These are phyloP conservation scores for Stagonosporopsis tanaceti DNA, from an alignment of 2,329 filamentous ascomycete genomes.

Conservation along the genomic window DNA sequence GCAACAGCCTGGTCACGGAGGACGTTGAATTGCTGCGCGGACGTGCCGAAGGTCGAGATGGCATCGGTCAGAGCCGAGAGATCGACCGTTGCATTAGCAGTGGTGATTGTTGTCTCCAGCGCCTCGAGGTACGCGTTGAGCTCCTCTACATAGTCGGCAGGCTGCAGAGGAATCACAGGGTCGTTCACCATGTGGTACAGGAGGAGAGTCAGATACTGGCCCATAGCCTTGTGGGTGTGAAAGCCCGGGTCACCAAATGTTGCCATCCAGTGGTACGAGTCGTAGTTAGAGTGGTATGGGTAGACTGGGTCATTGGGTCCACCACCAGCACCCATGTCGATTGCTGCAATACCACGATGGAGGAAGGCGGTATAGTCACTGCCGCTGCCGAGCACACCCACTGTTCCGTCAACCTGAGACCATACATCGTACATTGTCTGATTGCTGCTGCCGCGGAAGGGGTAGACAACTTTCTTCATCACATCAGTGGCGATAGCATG, in stretches of 20 bases:
- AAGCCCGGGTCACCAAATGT: conserved; percentile 62
- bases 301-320: conserved; percentile 54
- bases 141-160: conserved; percentile 50
- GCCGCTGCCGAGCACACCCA: conserved; percentile 56
- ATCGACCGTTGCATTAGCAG: conserved; percentile 43
- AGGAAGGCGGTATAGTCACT: conserved; percentile 59
- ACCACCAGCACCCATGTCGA: conserved; percentile 54
- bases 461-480: conserved; percentile 55
- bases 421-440: conserved; percentile 58
- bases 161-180: conserved; percentile 50
- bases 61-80: conserved; percentile 43
- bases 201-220: conserved; percentile 56
- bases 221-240: conserved; percentile 58
- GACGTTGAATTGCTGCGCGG: conserved; percentile 37
- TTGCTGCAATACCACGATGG: conserved; percentile 53
- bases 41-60: conserved; percentile 48
- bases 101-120: conserved; percentile 42
- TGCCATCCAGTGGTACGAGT: conserved; percentile 61
- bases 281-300: conserved; percentile 58
- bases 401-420: conserved; percentile 45
- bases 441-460: conserved; percentile 48
- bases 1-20: conserved; percentile 42
- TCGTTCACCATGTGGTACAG: conserved; percentile 53
- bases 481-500: conserved; percentile 46
- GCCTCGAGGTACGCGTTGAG: conserved; percentile 47